A percentile compares a stretch with the other conserved stretches of the same genome.
These are phyloP conservation scores for Orbilia quercus DNA, from an alignment of 2,329 filamentous ascomycete genomes.

Conservation along the genomic window DNA sequence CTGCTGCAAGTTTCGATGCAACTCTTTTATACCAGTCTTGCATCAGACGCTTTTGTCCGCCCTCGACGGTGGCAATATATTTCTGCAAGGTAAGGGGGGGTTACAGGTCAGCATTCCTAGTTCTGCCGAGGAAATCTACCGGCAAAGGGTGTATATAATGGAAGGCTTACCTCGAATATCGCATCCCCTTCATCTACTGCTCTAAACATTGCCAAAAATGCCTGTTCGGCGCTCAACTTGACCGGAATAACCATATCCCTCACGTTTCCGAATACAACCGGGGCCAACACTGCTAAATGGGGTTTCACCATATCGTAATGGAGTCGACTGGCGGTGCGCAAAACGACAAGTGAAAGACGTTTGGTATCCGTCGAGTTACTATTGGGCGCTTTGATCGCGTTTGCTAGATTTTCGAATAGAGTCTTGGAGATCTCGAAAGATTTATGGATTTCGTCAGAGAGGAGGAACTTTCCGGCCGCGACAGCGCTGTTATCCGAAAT, in stretches of 20 bases:
- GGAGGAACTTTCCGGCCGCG: constrained; percentile 88
- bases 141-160: constrained; percentile 29
- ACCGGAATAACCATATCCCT: constrained; percentile 92
- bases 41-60: constrained; percentile 79
- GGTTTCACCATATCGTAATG: constrained; percentile 80
- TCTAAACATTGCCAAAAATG: constrained; percentile 88
- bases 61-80: constrained; percentile 59
- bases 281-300: constrained; percentile 81
- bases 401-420: constrained; percentile 81
- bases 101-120: constrained; percentile 44
- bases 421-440: constrained; percentile 80
- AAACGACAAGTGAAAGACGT: constrained; percentile 83
- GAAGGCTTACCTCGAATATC: constrained; percentile 57
- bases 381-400: constrained; percentile 72
- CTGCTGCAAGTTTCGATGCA: constrained; percentile 81
- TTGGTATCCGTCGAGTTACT: constrained; percentile 73
- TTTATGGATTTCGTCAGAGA: constrained; percentile 72
- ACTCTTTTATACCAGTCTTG: constrained; percentile 97
- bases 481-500: constrained; percentile 89
- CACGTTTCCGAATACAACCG: constrained; percentile 87
- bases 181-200: constrained; percentile 82
- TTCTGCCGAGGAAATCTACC: constrained; percentile 24
- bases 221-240: constrained; percentile 92
- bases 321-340: constrained; percentile 83
- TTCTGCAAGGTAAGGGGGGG: constrained; percentile 53